A percentile compares a stretch with the other conserved stretches of the same genome.
phyloP scores from a whole-genome alignment of 148 eudicot genomes.

The Chenopodium quinoa region DNA sequence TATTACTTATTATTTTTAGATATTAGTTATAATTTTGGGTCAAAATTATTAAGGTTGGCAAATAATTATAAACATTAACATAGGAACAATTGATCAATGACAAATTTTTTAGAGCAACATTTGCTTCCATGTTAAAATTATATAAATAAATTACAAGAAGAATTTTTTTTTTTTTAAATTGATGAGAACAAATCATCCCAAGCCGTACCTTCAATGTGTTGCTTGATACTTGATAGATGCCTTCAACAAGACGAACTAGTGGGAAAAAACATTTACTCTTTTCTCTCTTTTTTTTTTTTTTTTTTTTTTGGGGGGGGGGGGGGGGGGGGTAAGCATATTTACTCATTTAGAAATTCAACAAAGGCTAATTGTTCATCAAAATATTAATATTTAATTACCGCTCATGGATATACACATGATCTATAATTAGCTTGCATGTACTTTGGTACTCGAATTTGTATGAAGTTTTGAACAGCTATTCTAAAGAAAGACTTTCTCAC shows the following conservation, averaged over 20 bases:
- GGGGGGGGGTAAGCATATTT: too few relatives aligned
- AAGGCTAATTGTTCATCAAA: background rate
- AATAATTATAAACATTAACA: too few relatives aligned
- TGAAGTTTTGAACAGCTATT: background rate
- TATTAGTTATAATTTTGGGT: too few relatives aligned
- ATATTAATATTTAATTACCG: background rate
- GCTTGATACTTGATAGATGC: background rate
- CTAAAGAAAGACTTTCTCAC: background rate
- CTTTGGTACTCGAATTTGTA: conserved; percentile 9
- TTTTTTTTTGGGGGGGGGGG: too few relatives aligned
- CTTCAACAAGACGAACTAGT: background rate
- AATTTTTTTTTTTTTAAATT: too few relatives aligned
- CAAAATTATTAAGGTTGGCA: too few relatives aligned
- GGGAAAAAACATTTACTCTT: background rate
- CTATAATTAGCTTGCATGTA: conserved; percentile 9
- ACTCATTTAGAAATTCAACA: background rate
- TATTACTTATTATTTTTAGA: too few relatives aligned
- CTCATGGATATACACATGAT: conserved; percentile 11
- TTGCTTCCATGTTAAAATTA: too few relatives aligned
- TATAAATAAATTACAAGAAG: too few relatives aligned
- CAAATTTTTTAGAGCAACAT: too few relatives aligned
- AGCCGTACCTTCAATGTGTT: background rate
- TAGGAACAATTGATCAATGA: too few relatives aligned
- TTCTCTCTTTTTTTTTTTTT: too few relatives aligned
- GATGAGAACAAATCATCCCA: background rate